Evolutionary conservation across 192 early-diverging fungal genomes (phyloP), one percentile per base, ranked within the genome.

Genomic region (Hyaloraphidium curvatum): DNA sequence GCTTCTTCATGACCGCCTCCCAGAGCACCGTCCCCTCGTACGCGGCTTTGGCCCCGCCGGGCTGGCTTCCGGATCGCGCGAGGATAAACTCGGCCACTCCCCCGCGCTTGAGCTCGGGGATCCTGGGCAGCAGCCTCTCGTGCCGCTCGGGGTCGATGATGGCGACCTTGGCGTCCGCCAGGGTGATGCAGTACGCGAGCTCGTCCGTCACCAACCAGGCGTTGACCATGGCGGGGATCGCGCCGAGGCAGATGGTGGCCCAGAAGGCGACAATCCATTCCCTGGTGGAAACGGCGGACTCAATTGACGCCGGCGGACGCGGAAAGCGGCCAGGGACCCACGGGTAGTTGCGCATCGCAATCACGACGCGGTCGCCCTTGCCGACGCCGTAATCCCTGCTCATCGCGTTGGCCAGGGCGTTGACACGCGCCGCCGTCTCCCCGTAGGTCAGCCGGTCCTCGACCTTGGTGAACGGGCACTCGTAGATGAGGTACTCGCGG

Each of bases 261-360:
- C 59, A 61, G 43, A 61, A 61, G n/a, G 40, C 40, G 28, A 61
- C 23, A 17, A 61, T 58, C 59, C 59, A 61, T 53, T 61, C 43
- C 7, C 43, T 48, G 11, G 14, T 48, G 19, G 14, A 25, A 11
- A 7, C 14, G 7, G 4, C 43, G 25, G 25, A 11, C 43, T 9
- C 25, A 7, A 11, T 5, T 4, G 7, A 48, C 7, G 23, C 23
- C 5, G 14, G 11, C 43, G 4, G 23, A 11, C 17, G 25, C 14
- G 9, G 4, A 21, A 21, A 11, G 7, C 7, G 5, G 19, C 14
- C 43, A 7, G 25, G 7, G 7, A 61, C 59, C 54, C 51, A 39
- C 0, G 59, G 59, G 19, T 31, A 61, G 40, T 61, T 61, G 25
- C 55, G n/a, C 59, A 57, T 52, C 21, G 37, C 40, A 11, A 61